Base-by-base conservation (phyloP, 352 stramenopile genomes). In the Bremia lactucae region DNA sequence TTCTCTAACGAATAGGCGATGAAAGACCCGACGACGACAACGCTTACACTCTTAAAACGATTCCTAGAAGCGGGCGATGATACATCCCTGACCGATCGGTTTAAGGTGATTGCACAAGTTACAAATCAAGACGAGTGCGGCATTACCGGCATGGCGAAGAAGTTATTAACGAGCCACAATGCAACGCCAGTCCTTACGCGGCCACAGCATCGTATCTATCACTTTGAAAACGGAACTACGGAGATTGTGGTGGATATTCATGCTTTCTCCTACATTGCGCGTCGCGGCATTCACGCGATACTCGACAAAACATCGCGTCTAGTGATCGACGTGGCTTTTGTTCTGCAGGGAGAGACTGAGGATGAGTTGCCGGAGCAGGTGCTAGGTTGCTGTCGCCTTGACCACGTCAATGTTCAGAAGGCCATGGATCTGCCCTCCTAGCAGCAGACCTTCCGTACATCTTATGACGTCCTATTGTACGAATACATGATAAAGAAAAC, bases 351-450 rank as follows among this genome's bases (percentile, higher is more conserved):
- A 22, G 82, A 95, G 50, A 76, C 72, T 1, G 78, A 94, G 14
- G 76, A 93, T 20, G 82, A 95, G 40, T 50, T 95, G 18, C 83
- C 83, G 0, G 83, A 95, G 53, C 76, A 82, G 48, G 69, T 92
- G 26, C 62, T 95, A 1, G 83, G 77, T 24, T 90, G 83, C 47
- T 88, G 74, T 41, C 74, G 82, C 20, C 64, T 94, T 18, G 76
- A 91, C 44, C 64, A 67, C 31, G 42, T 85, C 0, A 80, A 93
- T 38, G 59, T 90, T 7, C 36, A 72, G 14, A 68, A 75, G 19
- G 80, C 83, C 1, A 69, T 70, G 48, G 52, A 66, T 8, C 49
- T 91, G 28, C 68, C 73, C n/a, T n/a, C n/a, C 16, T 55, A 52
- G 35, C n/a, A 29, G 41, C 11, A 21, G 4, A n/a, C 10, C 6